Conservation (phyloP, 2,329 filamentous ascomycete genomes). For the Capronia americana region DNA sequence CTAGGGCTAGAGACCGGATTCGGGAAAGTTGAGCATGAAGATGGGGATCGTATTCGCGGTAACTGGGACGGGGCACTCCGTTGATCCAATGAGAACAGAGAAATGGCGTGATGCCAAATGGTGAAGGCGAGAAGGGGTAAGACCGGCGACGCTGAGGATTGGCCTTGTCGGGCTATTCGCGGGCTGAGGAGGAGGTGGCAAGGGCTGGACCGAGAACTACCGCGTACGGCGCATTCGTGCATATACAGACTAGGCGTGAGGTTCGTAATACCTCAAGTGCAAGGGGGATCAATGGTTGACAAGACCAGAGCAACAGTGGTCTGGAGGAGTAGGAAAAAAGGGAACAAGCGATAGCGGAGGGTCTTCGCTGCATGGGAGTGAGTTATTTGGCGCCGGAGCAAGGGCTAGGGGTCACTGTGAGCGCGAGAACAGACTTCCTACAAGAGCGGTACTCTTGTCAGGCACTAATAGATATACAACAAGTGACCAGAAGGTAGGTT, state of each 20-base stretch:
- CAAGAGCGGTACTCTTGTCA: not conserved
- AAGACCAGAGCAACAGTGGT: not conserved
- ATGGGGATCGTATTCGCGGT: not conserved
- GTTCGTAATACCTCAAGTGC: not conserved
- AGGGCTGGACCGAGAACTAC: not conserved
- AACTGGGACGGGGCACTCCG: not conserved
- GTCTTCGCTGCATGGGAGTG: not conserved
- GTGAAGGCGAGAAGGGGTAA: not conserved
- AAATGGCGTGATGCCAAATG: constrained; percentile 15
- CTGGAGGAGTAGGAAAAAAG: not conserved
- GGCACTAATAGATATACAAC: not conserved
- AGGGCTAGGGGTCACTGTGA: not conserved
- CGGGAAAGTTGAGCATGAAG: constrained; percentile 12
- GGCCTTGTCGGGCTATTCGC: constrained; percentile 9
- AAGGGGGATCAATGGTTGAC: not conserved
- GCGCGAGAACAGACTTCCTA: not conserved
- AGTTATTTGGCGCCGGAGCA: no score
- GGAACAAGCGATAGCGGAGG: not conserved
- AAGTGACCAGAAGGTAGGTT: not conserved
- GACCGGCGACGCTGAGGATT: constrained; percentile 12
- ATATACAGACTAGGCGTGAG: not conserved
- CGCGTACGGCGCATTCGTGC: not conserved
- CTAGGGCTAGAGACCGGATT: constrained; percentile 2
- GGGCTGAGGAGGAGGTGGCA: constrained; percentile 10
- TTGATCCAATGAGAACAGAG: constrained; percentile 11